Evolutionary conservation across 2,329 filamentous ascomycete genomes (phyloP), one percentile per base, ranked within the genome.

Genomic region (Pseudogymnoascus sp.): DNA sequence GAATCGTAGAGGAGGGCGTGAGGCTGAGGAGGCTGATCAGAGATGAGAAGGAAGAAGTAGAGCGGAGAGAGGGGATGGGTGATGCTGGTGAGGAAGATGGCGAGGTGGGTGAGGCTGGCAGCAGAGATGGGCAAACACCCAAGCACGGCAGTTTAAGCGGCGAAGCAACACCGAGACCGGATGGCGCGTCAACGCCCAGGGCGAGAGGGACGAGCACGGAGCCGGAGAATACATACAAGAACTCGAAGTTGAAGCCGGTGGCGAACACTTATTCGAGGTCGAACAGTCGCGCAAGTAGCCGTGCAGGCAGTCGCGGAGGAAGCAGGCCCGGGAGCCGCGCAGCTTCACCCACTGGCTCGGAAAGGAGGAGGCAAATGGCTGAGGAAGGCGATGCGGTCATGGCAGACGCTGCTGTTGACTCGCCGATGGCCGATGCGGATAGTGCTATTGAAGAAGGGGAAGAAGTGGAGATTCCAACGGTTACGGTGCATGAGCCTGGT

Each of bases 31-130:
- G 90, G 59, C 82, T 96, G 74, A 96, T 98, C 71, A 87, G 92
- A 65, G 93, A 96, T 71, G 93, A 97, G 80, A 96, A 96, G 77
- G 93, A 96, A 74, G 92, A 96, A 76, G 90, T 95, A 0, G 92
- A 96, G 76, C 82, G 91, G 43, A 84, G 91, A 62, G 91, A 96
- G 75, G 91, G 91, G 31, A 91, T 91, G 85, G 84, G 85, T 63
- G 86, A 86, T 62, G 71, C 67, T 28, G 70, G 67, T 67, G 87
- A 86, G 59, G 84, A 80, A 14, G 80, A 81, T 65, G 86, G 80
- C 59, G 79, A 76, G 4, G 81, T 87, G 68, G 86, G 87, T 38
- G 82, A 78, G 4, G 80, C 81, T 12, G 82, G 75, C 5, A 82
- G 82, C 62, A 75, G 75, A 33, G 77, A 75, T 1, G 82, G 79